phyloP scores from a whole-genome alignment of 2,329 filamentous ascomycete species.

The Aureobasidium leucospermi region DNA sequence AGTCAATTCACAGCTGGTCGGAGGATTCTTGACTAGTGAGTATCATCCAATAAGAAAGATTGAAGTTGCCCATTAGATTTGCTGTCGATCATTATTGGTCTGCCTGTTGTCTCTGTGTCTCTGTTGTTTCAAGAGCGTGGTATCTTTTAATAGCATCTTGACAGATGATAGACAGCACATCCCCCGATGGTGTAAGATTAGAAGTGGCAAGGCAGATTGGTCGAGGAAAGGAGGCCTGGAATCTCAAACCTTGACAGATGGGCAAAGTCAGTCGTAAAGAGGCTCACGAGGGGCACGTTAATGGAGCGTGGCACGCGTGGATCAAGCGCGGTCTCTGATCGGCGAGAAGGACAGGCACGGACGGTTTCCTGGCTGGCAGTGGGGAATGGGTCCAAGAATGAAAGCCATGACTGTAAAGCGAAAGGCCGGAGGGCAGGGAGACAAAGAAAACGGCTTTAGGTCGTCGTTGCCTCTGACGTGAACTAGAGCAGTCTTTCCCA shows the following conservation, averaged over 20 bases:
- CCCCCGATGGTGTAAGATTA: not conserved
- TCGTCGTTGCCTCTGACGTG: not conserved
- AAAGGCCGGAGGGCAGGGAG: not conserved
- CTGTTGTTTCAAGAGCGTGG: too few species aligned
- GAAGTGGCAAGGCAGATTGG: not conserved
- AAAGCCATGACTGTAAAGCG: not conserved
- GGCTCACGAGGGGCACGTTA: not conserved
- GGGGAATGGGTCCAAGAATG: not conserved
- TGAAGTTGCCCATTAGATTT: too few species aligned
- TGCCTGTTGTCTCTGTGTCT: too few species aligned
- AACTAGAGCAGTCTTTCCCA: not conserved
- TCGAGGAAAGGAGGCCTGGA: not conserved
- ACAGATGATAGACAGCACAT: too few species aligned
- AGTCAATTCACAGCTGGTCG: not conserved
- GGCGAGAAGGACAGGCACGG: constrained; percentile 3
- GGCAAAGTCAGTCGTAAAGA: not conserved
- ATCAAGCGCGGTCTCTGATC: not conserved
- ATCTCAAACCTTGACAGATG: not conserved
- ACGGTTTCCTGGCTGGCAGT: not conserved
- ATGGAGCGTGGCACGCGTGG: constrained; percentile 3
- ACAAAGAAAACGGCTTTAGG: not conserved
- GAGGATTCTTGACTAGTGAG: too few species aligned
- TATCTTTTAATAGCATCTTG: too few species aligned
- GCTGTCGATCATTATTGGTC: not conserved
- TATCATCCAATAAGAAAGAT: not conserved